Base-by-base conservation (phyloP, 2,329 filamentous ascomycete species). In the Aureobasidium lini region DNA sequence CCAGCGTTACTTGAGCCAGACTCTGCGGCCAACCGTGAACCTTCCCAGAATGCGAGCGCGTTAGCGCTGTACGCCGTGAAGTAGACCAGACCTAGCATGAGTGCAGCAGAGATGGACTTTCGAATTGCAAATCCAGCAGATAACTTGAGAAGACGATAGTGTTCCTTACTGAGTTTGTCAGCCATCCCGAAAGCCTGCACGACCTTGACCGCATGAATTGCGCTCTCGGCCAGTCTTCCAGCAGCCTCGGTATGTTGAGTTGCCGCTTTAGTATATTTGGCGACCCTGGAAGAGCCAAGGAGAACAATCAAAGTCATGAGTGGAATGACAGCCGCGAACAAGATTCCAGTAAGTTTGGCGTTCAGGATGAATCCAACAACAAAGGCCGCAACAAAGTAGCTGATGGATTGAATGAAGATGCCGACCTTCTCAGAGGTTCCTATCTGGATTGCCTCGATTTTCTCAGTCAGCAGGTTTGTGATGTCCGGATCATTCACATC, bases 401-500 rank as follows among this genome's bases (percentile, higher is more conserved):
- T 75, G 34, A 78, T 72, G 3, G 74, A 75, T 37, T 75, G 70
- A 10, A 78, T 70, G 65, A 77, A 77, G 23, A 78, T 71, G 37
- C 76, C 76, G 15, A 76, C 74, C 58, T 78, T 78, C 59, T 78
- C 76, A 1, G 76, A 77, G 18, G 74, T 76, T 4, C 76, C 76
- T 8, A 75, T 70, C 60, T 77, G 75, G n/a, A 77, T 75, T 1
- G 70, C 72, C 59, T 77, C 75, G 18, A 74, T 75, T 62, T 76
- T 77, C 46, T 76, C 75, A 7, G 75, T 77, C 6, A 78, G 67
- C 29, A 76, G 70, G 13, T 69, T 71, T 15, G 77, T 75, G 65
- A 81, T 75, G 66, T 81, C 78, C 18, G 79, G 75, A 39, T 77
- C 74, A 61, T 77, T 70, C 11, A 75, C 74, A 60, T 82, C 79